Evolutionary conservation across 495 filamentous ascomycete genomes (phyloP), one percentile per base, ranked within the genome.

Genomic region (Penicillium samsonianum): DNA sequence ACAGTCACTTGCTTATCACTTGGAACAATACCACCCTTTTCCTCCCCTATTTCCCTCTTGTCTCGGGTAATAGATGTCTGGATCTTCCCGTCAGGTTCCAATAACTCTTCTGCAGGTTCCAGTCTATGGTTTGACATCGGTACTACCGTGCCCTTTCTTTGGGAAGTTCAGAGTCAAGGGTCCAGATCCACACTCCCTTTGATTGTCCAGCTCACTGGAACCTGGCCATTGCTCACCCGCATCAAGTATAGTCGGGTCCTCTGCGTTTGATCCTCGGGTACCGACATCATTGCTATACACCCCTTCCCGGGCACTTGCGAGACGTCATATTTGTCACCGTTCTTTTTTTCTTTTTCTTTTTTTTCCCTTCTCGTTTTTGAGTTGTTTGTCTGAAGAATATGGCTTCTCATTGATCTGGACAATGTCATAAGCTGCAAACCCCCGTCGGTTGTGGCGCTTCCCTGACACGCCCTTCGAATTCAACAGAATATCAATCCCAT

Each of bases 401-500:
- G 22, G 5, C 25, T 37, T 40, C 46, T 47, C 51, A 58, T 55
- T 57, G 25, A 56, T 58, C 37, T 55, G 38, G 62, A 61, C 63
- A 66, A 60, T 68, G 65, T 66, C 59, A n/a, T 64, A 63, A 65
- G 59, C 60, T 68, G 63, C 57, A 63, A 43, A 53, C n/a, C 53
- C 43, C 65, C 65, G n/a, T n/a, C n/a, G 67, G 60, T 3, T 62
- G 60, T 63, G 64, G 53, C 60, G 59, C 28, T 43, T 20, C 35
- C 28, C 14, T 16, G 14, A 25, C 43, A 40, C 1, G 19, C 49
- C 35, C 5, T 52, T 57, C 12, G 55, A 61, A 35, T 65, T 67
- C 47, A 76, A 57, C 58, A 73, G 66, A 44, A 71, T 64, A 37
- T 76, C 65, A 55, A 81, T 76, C 19, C 73, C 77, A 55, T 73